These are phyloP conservation scores for Cantharellus cinnabarinus DNA, from an alignment of 768 basidiomycete species.

Conservation along the genomic window DNA sequence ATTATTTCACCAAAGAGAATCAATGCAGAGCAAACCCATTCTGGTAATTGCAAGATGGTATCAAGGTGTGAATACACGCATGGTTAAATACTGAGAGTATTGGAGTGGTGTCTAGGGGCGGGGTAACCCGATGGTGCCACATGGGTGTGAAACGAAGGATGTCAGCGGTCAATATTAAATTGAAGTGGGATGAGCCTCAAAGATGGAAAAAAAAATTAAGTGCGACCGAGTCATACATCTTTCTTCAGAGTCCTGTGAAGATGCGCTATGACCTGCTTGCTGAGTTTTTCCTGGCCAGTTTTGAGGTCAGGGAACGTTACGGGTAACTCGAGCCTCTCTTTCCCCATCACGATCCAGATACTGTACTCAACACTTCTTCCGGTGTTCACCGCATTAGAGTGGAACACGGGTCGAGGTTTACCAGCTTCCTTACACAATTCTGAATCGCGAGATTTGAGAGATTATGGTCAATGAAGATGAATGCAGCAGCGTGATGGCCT, in stretches of 20 bases:
- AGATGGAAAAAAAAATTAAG: not conserved
- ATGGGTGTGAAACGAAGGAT: too few species aligned
- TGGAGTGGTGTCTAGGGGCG: too few species aligned
- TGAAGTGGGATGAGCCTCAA: not conserved
- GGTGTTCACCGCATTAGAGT: not conserved
- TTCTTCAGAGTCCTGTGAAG: not conserved
- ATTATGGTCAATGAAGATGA: too few species aligned
- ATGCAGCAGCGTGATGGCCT: not conserved
- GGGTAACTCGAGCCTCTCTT: constrained; percentile 1
- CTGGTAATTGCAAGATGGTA: too few species aligned
- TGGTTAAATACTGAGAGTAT: too few species aligned
- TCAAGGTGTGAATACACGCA: too few species aligned
- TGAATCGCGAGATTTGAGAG: not conserved
- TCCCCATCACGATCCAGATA: constrained; percentile 4
- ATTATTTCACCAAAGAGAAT: too few species aligned
- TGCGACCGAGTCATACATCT: not conserved
- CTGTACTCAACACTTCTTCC: constrained; percentile 1
- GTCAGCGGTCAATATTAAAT: too few species aligned
- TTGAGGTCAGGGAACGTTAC: not conserved
- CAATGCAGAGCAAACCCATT: too few species aligned
- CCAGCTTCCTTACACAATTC: not conserved
- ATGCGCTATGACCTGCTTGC: not conserved
- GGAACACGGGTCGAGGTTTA: not conserved
- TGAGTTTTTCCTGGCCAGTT: constrained; percentile 1
- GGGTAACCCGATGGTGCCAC: too few species aligned